phyloP scores from a whole-genome alignment of 2,329 filamentous ascomycete genomes.

The Hypoxylon sp. region DNA sequence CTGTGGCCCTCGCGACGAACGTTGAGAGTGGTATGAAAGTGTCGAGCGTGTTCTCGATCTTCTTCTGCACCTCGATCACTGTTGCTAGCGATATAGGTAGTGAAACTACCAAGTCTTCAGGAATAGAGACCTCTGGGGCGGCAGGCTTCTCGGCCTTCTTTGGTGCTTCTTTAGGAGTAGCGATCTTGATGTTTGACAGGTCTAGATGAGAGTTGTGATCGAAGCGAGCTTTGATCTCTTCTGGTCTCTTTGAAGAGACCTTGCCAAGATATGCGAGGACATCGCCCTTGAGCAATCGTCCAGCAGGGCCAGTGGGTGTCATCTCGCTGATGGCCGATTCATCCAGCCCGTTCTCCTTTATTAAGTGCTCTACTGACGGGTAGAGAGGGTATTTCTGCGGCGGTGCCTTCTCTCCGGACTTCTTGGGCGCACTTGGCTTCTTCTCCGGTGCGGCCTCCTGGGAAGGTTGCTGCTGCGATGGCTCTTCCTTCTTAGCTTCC shows the following conservation, averaged over 20 bases:
- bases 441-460: slow-evolving; percentile 52
- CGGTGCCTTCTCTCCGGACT: slow-evolving; percentile 63
- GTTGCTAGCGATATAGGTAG: slow-evolving; percentile 83
- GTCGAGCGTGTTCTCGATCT: slow-evolving; percentile 81
- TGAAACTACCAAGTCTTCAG: slow-evolving; percentile 70
- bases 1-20: slow-evolving; percentile 86
- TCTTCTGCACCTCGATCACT: slow-evolving; percentile 84
- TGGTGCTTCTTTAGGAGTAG: slow-evolving; percentile 63
- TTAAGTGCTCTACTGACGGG: slow-evolving; percentile 85
- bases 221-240: slow-evolving; percentile 77
- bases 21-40: slow-evolving; percentile 86
- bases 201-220: slow-evolving; percentile 86
- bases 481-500: slow-evolving; percentile 51
- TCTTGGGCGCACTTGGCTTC: slow-evolving; percentile 54
- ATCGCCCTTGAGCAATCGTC: slow-evolving; percentile 93
- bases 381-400: slow-evolving; percentile 80
- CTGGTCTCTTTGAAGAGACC: slow-evolving; percentile 79
- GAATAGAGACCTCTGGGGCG: slow-evolving; percentile 58
- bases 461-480: slow-evolving; percentile 45
- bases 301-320: slow-evolving; percentile 86
- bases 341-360: slow-evolving; percentile 83
- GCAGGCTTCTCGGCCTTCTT: slow-evolving; percentile 53
- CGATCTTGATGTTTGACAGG: slow-evolving; percentile 93
- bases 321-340: slow-evolving; percentile 84
- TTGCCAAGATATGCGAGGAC: slow-evolving; percentile 89